Percentiles rank a stretch among this genome's conserved stretches.
Conservation (phyloP, 495 filamentous ascomycete genomes). For the Aspergillus homomorphus region DNA sequence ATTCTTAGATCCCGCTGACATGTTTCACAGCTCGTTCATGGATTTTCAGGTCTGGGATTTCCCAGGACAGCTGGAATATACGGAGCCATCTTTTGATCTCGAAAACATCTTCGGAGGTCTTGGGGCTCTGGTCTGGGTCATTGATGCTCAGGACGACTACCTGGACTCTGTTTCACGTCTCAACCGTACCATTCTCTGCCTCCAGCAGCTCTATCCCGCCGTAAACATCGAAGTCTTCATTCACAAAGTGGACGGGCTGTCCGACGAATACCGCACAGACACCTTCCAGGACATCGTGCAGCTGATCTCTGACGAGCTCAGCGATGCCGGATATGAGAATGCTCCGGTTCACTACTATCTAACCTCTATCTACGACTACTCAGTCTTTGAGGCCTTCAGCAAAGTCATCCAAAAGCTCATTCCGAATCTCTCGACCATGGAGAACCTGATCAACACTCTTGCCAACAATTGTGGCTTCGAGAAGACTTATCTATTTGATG, state of each 20-base stretch:
- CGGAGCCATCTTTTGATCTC: constrained; percentile 80
- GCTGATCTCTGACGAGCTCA: constrained; percentile 94
- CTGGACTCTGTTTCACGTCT: constrained; percentile 83
- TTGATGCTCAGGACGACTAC: constrained; percentile 97
- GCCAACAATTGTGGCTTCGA: constrained; percentile 88
- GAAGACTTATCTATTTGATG: constrained; percentile 96
- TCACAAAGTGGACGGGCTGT: constrained; percentile 93
- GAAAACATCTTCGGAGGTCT: constrained; percentile 91
- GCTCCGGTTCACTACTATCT: constrained; percentile 88
- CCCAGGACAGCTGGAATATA: constrained; percentile 86
- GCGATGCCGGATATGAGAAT: constrained; percentile 86
- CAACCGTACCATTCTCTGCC: constrained; percentile 78
- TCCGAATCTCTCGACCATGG: constrained; percentile 85
- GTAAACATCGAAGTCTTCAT: constrained; percentile 98
- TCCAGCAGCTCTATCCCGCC: constrained; percentile 80
- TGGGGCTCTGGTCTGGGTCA: constrained; percentile 95
- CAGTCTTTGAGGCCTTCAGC: constrained; percentile 95
- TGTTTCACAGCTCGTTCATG: constrained; percentile 77
- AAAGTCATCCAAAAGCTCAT: constrained; percentile 98
- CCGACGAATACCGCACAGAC: constrained; percentile 90
- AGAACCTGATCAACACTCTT: constrained; percentile 85
- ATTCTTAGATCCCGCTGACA: not conserved
- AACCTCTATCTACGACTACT: constrained; percentile 96
- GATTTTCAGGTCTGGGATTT: constrained; percentile 98
- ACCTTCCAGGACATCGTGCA: constrained; percentile 93